Percentiles rank a stretch among this genome's conserved stretches.
Conservation (phyloP, 2,329 filamentous ascomycete genomes). For the Alternaria ventricosa region DNA sequence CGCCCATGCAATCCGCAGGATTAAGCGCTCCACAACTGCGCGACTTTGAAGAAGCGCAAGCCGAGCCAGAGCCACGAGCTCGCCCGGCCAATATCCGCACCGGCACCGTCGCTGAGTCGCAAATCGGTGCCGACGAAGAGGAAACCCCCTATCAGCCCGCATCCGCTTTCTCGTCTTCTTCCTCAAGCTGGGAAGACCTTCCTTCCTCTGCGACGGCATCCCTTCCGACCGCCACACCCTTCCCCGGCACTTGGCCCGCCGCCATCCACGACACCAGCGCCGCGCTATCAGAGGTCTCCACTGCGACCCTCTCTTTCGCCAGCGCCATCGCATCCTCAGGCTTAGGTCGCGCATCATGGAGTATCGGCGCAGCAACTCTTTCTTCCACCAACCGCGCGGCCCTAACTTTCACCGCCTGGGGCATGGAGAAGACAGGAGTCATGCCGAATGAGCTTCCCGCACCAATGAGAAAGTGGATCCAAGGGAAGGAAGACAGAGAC, state of each 20-base stretch:
- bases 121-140: not conserved
- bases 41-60: not conserved
- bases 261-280: slow-evolving; percentile 13
- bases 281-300: slow-evolving; percentile 12
- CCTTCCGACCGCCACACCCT: not conserved
- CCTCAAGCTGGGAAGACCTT: not conserved
- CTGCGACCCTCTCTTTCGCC: slow-evolving; percentile 16
- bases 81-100: not conserved
- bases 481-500: not conserved
- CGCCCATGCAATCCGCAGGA: not conserved
- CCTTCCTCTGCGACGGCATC: not conserved
- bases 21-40: not conserved
- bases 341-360: slow-evolving; percentile 18
- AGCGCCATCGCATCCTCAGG: slow-evolving; percentile 13
- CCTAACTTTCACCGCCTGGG: not conserved
- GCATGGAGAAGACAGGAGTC: not conserved
- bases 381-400: not conserved
- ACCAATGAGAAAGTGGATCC: not conserved
- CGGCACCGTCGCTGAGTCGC: not conserved
- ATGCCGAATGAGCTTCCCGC: not conserved
- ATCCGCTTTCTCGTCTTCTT: not conserved
- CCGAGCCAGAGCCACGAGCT: not conserved
- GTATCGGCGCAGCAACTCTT: slow-evolving; percentile 16
- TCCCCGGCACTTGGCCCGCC: slow-evolving; percentile 26
- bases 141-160: not conserved